Conservation (phyloP, 73 alveolate species). For the Stentor coeruleus region DNA sequence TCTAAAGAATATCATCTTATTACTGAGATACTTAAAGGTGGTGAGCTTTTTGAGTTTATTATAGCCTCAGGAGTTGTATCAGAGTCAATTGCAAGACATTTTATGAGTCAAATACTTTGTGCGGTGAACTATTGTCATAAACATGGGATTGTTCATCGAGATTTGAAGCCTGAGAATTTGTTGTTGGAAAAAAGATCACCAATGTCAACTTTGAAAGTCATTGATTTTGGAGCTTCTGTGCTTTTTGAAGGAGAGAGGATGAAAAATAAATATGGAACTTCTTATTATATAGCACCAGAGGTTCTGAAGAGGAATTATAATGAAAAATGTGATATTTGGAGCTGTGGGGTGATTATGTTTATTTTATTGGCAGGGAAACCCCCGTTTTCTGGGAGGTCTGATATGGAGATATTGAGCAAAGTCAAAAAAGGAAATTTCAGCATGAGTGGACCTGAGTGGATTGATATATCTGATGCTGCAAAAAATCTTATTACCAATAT, state of each 20-base stretch:
- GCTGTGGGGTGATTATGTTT: conserved; percentile 72
- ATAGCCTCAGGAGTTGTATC: conserved; percentile 41
- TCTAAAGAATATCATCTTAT: conserved; percentile 57
- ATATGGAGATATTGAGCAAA: too few relatives aligned
- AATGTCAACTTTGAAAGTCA: conserved; percentile 46
- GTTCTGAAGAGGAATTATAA: conserved; percentile 38
- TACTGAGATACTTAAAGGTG: conserved; percentile 61
- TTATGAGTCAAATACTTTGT: conserved; percentile 54
- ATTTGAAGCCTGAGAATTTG: conserved; percentile 71
- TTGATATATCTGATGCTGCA: too few relatives aligned
- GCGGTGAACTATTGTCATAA: conserved; percentile 68
- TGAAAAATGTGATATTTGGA: conserved; percentile 78
- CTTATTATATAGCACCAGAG: conserved; percentile 76
- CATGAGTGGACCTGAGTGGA: conserved; percentile 20
- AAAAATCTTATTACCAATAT: conserved; percentile 27
- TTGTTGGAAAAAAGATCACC: conserved; percentile 46
- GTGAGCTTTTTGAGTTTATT: conserved; percentile 55
- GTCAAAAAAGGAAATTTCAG: conserved; percentile 59
- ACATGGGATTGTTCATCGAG: conserved; percentile 70
- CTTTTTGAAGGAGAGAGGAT: conserved; percentile 38
- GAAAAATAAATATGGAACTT: conserved; percentile 54
- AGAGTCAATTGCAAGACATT: conserved; percentile 57
- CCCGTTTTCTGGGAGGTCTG: conserved; percentile 71
- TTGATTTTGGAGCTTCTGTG: conserved; percentile 66
- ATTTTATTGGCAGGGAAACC: conserved; percentile 77